These are phyloP conservation scores for Neurospora sp. DNA, from an alignment of 495 filamentous ascomycete species.

Conservation along the genomic window DNA sequence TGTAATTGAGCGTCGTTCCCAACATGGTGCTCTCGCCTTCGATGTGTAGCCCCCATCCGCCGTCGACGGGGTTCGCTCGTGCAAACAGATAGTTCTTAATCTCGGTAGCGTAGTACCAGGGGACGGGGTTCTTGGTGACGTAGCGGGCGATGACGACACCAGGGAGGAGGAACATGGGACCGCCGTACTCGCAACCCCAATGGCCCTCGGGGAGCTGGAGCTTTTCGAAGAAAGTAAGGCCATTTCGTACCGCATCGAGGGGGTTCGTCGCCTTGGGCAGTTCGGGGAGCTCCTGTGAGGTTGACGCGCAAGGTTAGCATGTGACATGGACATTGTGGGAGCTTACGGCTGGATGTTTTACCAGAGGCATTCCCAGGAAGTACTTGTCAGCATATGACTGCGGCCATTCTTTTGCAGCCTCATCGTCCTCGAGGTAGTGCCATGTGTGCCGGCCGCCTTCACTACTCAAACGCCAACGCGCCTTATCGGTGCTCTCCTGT, in stretches of 20 bases:
- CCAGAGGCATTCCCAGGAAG: constrained; percentile 56
- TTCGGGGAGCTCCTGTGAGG: constrained; percentile 56
- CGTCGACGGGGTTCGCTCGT: constrained; percentile 76
- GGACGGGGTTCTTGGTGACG: constrained; percentile 81
- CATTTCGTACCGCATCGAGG: constrained; percentile 69
- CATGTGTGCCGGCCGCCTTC: constrained; percentile 82
- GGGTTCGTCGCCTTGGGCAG: constrained; percentile 62
- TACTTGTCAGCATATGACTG: constrained; percentile 79
- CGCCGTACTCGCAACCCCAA: constrained; percentile 97
- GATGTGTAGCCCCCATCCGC: constrained; percentile 94
- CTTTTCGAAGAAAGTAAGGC: constrained; percentile 78
- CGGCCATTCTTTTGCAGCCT: constrained; percentile 68
- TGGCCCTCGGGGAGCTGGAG: constrained; percentile 82
- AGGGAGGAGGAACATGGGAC: constrained; percentile 76
- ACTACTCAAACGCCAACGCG: constrained; percentile 75
- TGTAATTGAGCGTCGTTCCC: constrained; percentile 85
- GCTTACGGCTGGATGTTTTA: constrained; percentile 7
- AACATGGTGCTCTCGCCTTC: constrained; percentile 91
- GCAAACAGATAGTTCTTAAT: constrained; percentile 91
- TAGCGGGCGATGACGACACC: constrained; percentile 82
- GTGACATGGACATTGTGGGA: neutral
- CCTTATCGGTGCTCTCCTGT: constrained; percentile 55
- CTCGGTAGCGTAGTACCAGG: constrained; percentile 69
- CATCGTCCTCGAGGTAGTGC: constrained; percentile 79
- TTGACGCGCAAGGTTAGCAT: neutral